Evolutionary conservation across 2,329 filamentous ascomycete genomes (phyloP), one percentile per base, ranked within the genome.

Genomic region (Talaromyces sp.): DNA sequence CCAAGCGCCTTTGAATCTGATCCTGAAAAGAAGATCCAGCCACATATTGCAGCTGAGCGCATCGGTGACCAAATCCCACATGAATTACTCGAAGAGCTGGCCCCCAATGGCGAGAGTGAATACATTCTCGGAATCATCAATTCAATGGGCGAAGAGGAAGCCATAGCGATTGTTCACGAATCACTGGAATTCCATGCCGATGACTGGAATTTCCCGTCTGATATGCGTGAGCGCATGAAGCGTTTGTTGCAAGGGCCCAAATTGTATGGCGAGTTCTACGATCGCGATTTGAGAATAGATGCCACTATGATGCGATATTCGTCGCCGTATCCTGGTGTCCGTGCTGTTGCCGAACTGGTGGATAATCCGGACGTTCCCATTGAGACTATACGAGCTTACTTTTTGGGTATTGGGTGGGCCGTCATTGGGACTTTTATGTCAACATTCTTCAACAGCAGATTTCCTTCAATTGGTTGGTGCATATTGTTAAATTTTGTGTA

Each of bases 101-200:
- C 58, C 11, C 58, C 58, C 2, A 60, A 60, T 49, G 58, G 58
- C 16, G 58, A 60, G 19, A 24, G 58, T 4, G 58, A 60, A n/a
- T 60, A 60, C 19, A 60, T 60, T 16, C 58, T 60, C 43, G 58
- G 39, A 49, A 60, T 60, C 47, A 60, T 60, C 41, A 60, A 60
- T 13, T 60, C 58, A 13, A 60, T 60, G 58, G 19, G 58, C n/a
- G 58, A 60, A 37, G 58, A 60, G 4, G 58, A 60, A 49, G 58
- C 58, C n/a, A 37, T 60, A 41, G 58, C 58, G 11, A 60, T 60
- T 35, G 43, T 60, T 33, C 22, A 33, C 3, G 58, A 47, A 49
- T 47, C 39, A 9, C 58, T 60, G 24, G 41, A 60, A 33, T 60
- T 60, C 41, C 58, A 60, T 60, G 22, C 39, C 31, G 58, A 60